Base-by-base conservation (phyloP, 768 basidiomycete species). In the Lactifluus volemus region DNA sequence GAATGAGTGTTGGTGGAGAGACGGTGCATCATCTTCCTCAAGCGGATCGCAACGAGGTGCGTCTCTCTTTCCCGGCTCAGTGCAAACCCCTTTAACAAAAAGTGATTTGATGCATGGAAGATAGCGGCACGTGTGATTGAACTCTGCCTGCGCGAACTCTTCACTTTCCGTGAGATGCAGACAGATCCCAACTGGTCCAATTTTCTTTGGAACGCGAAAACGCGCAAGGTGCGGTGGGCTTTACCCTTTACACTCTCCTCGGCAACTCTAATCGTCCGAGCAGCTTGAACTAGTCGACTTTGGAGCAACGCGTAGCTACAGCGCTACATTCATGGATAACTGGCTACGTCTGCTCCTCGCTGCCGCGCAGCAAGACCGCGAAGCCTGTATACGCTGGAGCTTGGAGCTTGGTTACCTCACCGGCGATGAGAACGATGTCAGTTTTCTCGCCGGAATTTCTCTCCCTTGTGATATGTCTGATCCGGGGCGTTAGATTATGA, bases 141-240 rank as follows among this genome's bases (percentile, higher is more conserved):
- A 49, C 78, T 99, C 7, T 98, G 93, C 69, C 75, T 99, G 44
- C 83, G 81, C 60, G 97, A 98, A 70, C 81, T 99, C 7, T 97
- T 98, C 71, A 78, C 85, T 61, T 96, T 97, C 76, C 78, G 89
- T 34, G 73, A 88, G 47, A 98, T 99, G 97, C 97, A 98, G 72
- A 99, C 96, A 0, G 96, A 99, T 70, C 97, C 97, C 3, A 98
- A 99, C 68, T 98, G 92, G 90, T 89, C 92, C 9, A 98, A 98
- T 72, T 98, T 99, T 75, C 76, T 99, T 25, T 98, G 90, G 85
- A 88, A 94, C 71, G 67, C 77, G 0, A 61, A 74, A 3, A 84
- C 84, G 1, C 78, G 80, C 47, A 82, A 85, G 78, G 89, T 86
- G 19, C 29, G 70, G 12, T 38, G 64, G 1, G 5, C 19, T 14